Conservation (phyloP, 805 yeast genomes). For the Myxozyma lipomycoides region DNA sequence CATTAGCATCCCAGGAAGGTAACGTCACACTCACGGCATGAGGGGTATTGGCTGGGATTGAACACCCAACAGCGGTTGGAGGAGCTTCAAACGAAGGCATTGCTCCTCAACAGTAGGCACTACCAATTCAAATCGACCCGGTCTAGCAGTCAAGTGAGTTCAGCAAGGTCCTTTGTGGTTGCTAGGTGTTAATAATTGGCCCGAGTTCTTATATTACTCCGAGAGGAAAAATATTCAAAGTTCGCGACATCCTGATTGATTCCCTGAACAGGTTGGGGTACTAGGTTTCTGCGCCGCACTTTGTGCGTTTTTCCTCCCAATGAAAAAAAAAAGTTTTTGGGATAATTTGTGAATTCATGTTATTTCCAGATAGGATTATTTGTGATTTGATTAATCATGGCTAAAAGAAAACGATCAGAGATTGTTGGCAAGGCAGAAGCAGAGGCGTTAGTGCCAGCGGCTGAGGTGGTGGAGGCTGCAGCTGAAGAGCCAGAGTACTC, state of each 20-base stretch:
- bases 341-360: too few relatives aligned
- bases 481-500: conserved; percentile 33
- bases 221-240: background rate
- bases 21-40: conserved; percentile 94
- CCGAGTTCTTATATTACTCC: background rate
- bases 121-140: too few relatives aligned
- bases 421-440: background rate
- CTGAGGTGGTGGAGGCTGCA: background rate
- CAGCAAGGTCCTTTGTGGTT: too few relatives aligned
- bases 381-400: conserved; percentile 3
- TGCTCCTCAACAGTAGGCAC: conserved; percentile 2
- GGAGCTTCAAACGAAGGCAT: conserved; percentile 27
- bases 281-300: too few relatives aligned
- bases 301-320: too few relatives aligned
- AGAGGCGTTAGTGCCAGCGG: background rate
- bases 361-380: too few relatives aligned
- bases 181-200: background rate
- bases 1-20: conserved; percentile 92
- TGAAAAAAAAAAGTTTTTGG: too few relatives aligned
- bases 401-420: conserved; percentile 2
- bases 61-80: conserved; percentile 57
- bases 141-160: too few relatives aligned
- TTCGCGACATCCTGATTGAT: too few relatives aligned
- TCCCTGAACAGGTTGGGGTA: too few relatives aligned
- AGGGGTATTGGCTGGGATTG: conserved; percentile 83